A percentile compares a stretch with the other conserved stretches of the same genome.
phyloP scores from a whole-genome alignment of 805 yeast genomes.

The Myxozyma neotropica region DNA sequence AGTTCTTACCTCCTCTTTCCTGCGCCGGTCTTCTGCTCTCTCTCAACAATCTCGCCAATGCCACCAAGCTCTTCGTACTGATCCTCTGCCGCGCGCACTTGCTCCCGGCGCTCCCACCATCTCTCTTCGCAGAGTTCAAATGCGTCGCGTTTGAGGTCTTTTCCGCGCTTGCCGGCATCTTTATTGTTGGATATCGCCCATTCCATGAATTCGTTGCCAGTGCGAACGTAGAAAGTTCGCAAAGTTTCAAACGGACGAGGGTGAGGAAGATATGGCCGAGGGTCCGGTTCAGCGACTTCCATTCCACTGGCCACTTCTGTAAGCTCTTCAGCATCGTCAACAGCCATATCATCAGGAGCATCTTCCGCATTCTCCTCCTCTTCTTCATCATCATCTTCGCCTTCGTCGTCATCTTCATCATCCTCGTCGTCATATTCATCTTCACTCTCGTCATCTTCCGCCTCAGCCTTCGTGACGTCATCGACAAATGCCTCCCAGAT shows the following conservation, averaged over 20 bases:
- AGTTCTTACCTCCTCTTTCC: constrained; percentile 23
- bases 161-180: constrained; percentile 83
- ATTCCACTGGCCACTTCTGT: constrained; percentile 66
- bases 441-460: constrained; percentile 35
- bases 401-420: constrained; percentile 73
- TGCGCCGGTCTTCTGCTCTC: constrained; percentile 46
- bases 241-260: constrained; percentile 90
- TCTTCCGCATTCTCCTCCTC: constrained; percentile 48
- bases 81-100: constrained; percentile 84
- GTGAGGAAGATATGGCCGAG: constrained; percentile 95
- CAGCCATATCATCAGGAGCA: constrained; percentile 46
- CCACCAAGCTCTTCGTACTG: constrained; percentile 88
- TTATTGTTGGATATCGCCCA: constrained; percentile 59
- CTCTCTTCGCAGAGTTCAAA: constrained; percentile 90
- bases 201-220: constrained; percentile 83
- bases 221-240: constrained; percentile 80
- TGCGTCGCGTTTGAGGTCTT: constrained; percentile 82
- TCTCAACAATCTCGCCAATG: constrained; percentile 82
- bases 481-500: constrained; percentile 80
- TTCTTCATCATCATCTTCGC: constrained; percentile 53
- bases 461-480: constrained; percentile 53
- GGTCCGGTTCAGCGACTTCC: constrained; percentile 66
- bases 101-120: constrained; percentile 99
- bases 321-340: constrained; percentile 63
- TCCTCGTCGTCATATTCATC: constrained; percentile 70